These are phyloP conservation scores for Angomonas desouzai DNA, from an alignment of 208 protist genomes.

Conservation along the genomic window DNA sequence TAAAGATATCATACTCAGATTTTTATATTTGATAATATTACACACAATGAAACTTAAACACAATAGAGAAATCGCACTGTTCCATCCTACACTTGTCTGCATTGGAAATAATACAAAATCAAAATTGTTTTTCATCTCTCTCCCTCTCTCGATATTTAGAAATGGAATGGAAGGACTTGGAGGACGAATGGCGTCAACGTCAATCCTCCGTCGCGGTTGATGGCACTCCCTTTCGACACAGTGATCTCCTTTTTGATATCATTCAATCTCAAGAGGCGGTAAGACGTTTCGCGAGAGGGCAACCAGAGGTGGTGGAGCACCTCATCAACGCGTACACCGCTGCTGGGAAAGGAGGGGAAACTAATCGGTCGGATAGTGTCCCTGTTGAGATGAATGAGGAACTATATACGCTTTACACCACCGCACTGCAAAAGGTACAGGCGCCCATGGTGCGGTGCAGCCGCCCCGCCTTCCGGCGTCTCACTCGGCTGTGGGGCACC, in stretches of 20 bases:
- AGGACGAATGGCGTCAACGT: conserved; percentile 3
- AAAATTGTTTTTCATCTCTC: conserved; percentile 1
- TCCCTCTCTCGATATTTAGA: background rate
- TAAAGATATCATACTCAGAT: too few species aligned
- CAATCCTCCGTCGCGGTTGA: background rate
- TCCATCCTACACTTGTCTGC: background rate
- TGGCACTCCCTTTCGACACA: background rate
- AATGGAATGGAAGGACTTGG: conserved; percentile 6
- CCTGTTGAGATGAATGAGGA: background rate
- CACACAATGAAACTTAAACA: too few species aligned
- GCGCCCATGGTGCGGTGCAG: conserved; percentile 94
- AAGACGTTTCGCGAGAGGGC: background rate
- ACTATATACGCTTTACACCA: conserved; percentile 28
- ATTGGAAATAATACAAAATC: too few species aligned
- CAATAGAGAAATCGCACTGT: too few species aligned
- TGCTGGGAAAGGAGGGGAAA: background rate
- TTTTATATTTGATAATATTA: too few species aligned
- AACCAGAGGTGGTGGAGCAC: background rate
- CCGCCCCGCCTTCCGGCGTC: conserved; percentile 74
- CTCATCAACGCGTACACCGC: background rate
- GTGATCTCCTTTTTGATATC: background rate
- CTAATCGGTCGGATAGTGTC: background rate
- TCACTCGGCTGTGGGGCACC: conserved; percentile 70
- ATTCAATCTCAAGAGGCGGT: background rate
- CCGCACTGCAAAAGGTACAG: conserved; percentile 56